Conservation (phyloP, 2,329 filamentous ascomycete genomes). For the Pseudocercospora fijiensis region DNA sequence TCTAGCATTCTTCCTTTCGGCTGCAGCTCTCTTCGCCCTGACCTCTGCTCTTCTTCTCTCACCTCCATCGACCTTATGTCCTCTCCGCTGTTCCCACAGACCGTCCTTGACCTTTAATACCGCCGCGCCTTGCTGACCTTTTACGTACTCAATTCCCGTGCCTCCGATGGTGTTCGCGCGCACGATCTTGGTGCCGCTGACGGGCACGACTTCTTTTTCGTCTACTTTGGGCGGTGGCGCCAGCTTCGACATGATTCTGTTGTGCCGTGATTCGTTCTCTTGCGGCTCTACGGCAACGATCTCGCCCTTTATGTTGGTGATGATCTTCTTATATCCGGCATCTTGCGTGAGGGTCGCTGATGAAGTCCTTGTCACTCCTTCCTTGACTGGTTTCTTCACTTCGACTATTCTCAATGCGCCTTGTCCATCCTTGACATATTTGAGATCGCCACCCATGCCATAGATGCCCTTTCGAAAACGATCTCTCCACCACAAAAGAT, state of each 20-base stretch:
- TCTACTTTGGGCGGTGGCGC: constrained; percentile 39
- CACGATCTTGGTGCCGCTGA: constrained; percentile 66
- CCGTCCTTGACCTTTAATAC: constrained; percentile 73
- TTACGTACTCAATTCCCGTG: constrained; percentile 68
- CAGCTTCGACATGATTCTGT: constrained; percentile 27
- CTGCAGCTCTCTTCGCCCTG: constrained; percentile 77
- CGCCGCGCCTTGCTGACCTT: constrained; percentile 61
- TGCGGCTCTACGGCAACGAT: constrained; percentile 16
- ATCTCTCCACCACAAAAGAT: constrained; percentile 84
- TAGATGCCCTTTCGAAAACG: constrained; percentile 75
- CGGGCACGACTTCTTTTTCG: constrained; percentile 38
- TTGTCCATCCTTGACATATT: constrained; percentile 64
- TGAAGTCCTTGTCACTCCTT: constrained; percentile 9
- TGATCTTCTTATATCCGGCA: constrained; percentile 56
- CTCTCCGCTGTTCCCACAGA: constrained; percentile 86
- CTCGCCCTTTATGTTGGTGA: constrained; percentile 58
- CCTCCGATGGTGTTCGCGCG: constrained; percentile 71
- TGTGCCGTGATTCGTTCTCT: constrained; percentile 23
- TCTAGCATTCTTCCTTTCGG: constrained; percentile 64
- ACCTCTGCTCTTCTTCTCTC: constrained; percentile 86
- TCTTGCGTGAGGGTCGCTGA: constrained; percentile 53
- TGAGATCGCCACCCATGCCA: constrained; percentile 79
- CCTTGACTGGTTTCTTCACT: constrained; percentile 36
- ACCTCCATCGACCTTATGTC: constrained; percentile 92
- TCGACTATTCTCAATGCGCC: constrained; percentile 60